Conservation (phyloP, 2,329 filamentous ascomycete species). For the Cladosporium sp. region DNA sequence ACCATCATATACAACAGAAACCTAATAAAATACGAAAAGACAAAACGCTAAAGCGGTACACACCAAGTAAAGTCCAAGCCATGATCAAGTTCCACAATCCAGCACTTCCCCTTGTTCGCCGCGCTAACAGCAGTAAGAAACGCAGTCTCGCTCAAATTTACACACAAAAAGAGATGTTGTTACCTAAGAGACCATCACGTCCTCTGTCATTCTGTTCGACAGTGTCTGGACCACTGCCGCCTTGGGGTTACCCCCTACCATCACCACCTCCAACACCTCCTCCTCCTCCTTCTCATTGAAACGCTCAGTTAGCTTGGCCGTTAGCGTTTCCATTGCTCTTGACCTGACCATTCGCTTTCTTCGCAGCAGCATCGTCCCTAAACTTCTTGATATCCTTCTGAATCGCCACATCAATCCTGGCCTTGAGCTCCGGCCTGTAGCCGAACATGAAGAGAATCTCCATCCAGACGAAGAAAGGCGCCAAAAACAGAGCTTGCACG, state of each 20-base stretch:
- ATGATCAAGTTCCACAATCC: not conserved
- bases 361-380: constrained; percentile 53
- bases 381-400: constrained; percentile 73
- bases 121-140: not conserved
- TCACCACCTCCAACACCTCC: no score
- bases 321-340: constrained; percentile 24
- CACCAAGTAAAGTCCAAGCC: not conserved
- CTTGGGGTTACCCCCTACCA: no score
- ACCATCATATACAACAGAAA: not conserved
- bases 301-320: not conserved
- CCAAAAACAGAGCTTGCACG: constrained; percentile 85
- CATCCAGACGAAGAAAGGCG: constrained; percentile 96
- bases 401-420: constrained; percentile 72
- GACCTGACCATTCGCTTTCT: constrained; percentile 19
- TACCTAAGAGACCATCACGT: not conserved
- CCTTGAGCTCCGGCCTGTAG: constrained; percentile 83
- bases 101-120: not conserved
- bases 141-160: not conserved
- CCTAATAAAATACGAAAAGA: not conserved
- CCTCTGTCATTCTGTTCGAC: not conserved
- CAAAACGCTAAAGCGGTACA: not conserved
- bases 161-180: not conserved
- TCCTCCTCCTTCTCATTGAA: no score
- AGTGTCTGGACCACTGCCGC: not conserved
- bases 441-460: constrained; percentile 87